Base-by-base conservation (phyloP, 768 basidiomycete genomes). In the Lactarius trivialis region DNA sequence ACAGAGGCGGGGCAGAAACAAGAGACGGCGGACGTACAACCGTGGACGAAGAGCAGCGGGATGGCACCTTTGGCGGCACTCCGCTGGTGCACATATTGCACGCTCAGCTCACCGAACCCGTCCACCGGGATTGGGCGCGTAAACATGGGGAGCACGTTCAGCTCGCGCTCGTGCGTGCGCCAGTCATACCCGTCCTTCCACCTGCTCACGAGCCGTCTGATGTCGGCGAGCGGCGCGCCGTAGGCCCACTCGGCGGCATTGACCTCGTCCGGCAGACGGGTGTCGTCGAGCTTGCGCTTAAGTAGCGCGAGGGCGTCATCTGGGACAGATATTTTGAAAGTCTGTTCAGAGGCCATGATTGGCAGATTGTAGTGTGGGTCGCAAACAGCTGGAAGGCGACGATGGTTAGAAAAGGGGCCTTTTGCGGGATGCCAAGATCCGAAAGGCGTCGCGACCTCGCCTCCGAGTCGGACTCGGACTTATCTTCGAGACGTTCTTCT, bases 241-340 rank as follows among this genome's bases (percentile, higher is more conserved):
- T 85, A 86, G 24, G 75, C 76, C 76, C 79, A 77, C 0, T 73
- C 78, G 0, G 77, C 79, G 24, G 77, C 75, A 11, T 82, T 75
- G 2, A 86, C 74, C 63, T 86, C 84, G 67, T 85, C 82, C 0
- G 85, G 85, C n/a, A 85, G 76, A 1, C 70, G 72, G 0, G 78
- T 69, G 17, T 81, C 73, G 0, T 72, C 73, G 14, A 87, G 80
- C 64, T 83, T 86, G 45, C 70, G 67, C 7, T 70, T 70, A 15
- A 86, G 75, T 15, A 71, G 32, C 0, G 71, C 68, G 28, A 87
- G 70, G 17, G 75, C 68, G 1, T 69, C 68, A 48, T 81, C 80
- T 0, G 82, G 60, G 14, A 86, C 67, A 7, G 76, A 55, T 39
- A 86, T 77, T 37, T 68, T 74, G 78, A 84, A 87, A 0, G 78